Conservation (phyloP, 148 eudicot species). For the Diospyros kaki region DNA sequence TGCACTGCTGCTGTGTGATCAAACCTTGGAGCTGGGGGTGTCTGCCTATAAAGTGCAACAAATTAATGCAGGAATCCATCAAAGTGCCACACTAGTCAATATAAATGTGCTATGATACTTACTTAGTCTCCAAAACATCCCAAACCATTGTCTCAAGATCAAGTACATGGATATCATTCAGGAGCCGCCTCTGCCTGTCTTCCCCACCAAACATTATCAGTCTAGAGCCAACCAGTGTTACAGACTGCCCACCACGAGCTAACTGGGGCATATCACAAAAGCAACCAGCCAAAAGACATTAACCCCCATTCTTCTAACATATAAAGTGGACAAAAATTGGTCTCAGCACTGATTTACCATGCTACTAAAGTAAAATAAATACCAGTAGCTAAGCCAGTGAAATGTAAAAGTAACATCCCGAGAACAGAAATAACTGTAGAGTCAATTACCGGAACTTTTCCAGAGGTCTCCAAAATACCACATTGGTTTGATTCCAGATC, state of each 20-base stretch:
- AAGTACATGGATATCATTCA: conserved; percentile 72
- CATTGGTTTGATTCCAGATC: conserved; percentile 59
- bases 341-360: background rate
- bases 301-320: background rate
- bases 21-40: conserved; percentile 90
- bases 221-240: conserved; percentile 73
- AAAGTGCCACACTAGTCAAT: conserved; percentile 9
- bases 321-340: background rate
- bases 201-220: conserved; percentile 95
- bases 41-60: conserved; percentile 68
- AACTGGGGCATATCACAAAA: conserved; percentile 38
- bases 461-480: conserved; percentile 66
- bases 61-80: conserved; percentile 23
- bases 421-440: background rate
- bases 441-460: conserved; percentile 78
- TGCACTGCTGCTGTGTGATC: conserved; percentile 89
- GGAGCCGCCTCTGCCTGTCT: conserved; percentile 54
- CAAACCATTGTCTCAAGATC: conserved; percentile 82
- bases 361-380: background rate
- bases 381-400: too few relatives aligned
- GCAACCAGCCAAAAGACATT: conserved; percentile 1
- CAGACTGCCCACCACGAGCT: conserved; percentile 84
- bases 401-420: too few relatives aligned
- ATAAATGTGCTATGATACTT: conserved; percentile 23
- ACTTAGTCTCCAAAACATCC: conserved; percentile 71